Evolutionary conservation across 2,329 filamentous ascomycete species (phyloP), one percentile per base, ranked within the genome.

Genomic region (Zasmidium angulare): DNA sequence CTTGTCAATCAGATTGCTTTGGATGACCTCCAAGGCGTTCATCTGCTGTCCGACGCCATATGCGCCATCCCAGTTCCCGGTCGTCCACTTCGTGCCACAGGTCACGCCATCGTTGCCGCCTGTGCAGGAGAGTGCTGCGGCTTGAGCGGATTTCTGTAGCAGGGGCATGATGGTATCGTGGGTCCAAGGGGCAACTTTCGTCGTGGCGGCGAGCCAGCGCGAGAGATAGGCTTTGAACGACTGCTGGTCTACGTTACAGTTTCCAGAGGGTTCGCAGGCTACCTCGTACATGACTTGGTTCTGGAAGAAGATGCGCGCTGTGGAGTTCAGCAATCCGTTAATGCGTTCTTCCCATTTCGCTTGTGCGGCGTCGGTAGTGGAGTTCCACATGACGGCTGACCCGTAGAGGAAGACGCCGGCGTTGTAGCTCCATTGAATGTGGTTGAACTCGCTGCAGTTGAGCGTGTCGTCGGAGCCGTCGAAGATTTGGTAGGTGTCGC

Each of bases 131-230:
- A 76, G 73, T 1, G 83, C 84, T 2, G 84, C 85, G 1, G 80
- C 82, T 43, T 73, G 65, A 0, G 84, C 86, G 6, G 83, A 84
- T 1, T 77, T 73, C 20, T 76, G 73, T 1, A 89, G 73, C 12
- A 80, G 76, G 0, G 81, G 79, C 69, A 83, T 77, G 60, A 88
- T 77, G 3, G 70, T 68, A 36, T 80, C 72, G 61, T 75, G 74
- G 2, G 82, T 83, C 66, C 81, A 86, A 0, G 85, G 85, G 0
- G 83, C 85, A 59, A 86, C 75, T 65, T 86, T 82, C 0, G 79
- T 80, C 3, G 84, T 79, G 2, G 80, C 77, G 14, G 83, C 84
- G 75, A 82, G 74, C 76, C 78, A 80, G 59, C 78, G 76, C 2
- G 66, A 65, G 14, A 90, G 78, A 73, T 79, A 80, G 21, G 77